Percentiles rank a stretch among this genome's conserved stretches.
These are phyloP conservation scores for Leucaena leucocephala DNA, from an alignment of 306 rosid species.

Conservation along the genomic window DNA sequence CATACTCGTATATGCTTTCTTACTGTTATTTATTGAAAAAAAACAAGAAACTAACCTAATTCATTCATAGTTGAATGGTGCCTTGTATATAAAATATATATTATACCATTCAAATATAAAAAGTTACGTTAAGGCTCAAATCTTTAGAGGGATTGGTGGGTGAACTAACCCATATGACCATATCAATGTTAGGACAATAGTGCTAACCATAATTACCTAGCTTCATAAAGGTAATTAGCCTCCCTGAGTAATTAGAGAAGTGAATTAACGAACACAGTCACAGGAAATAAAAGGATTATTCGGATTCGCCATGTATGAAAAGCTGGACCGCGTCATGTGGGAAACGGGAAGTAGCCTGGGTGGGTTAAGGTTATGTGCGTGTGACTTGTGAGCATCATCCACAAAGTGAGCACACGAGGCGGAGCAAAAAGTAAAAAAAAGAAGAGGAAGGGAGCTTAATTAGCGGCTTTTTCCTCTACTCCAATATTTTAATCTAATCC, in stretches of 20 bases:
- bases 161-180: neutral
- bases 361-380: neutral
- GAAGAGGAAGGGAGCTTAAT: conserved; percentile 43
- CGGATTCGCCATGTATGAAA: neutral
- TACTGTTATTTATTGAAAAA: too few relatives aligned
- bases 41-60: neutral
- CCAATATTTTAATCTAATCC: conserved; percentile 28
- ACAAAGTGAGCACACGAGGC: conserved; percentile 45
- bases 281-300: neutral
- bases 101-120: neutral
- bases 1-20: too few relatives aligned
- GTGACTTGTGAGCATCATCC: conserved; percentile 25
- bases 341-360: neutral
- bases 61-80: neutral
- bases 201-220: neutral
- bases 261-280: neutral
- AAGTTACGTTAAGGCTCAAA: neutral
- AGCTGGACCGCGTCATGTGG: conserved; percentile 21
- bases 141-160: neutral
- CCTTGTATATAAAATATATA: neutral
- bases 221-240: neutral
- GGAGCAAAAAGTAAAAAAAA: conserved; percentile 7
- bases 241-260: neutral
- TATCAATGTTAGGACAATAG: neutral
- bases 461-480: conserved; percentile 53